phyloP scores from a whole-genome alignment of 768 basidiomycete species.

The Boletus huronensis region DNA sequence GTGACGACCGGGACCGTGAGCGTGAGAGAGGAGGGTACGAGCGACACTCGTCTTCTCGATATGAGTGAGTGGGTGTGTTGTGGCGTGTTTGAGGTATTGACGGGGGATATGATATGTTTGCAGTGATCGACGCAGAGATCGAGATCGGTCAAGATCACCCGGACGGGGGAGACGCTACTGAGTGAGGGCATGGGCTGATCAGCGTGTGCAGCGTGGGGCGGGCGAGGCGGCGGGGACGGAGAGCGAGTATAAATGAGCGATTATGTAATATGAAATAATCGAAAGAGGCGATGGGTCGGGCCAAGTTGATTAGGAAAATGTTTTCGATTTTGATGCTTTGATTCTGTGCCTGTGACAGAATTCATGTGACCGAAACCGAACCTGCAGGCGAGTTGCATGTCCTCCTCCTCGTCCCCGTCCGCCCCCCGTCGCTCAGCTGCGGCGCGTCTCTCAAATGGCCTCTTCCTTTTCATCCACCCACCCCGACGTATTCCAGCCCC shows the following conservation, averaged over 20 bases:
- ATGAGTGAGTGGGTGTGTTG: slow-evolving; percentile 55
- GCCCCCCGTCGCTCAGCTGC: neutral
- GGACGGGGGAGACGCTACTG: slow-evolving; percentile 55
- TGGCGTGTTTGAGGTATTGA: slow-evolving; percentile 16
- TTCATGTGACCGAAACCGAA: slow-evolving; percentile 24
- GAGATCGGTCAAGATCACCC: slow-evolving; percentile 73
- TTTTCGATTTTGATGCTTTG: slow-evolving; percentile 29
- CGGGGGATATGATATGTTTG: slow-evolving; percentile 10
- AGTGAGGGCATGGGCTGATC: slow-evolving; percentile 8
- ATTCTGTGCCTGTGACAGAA: slow-evolving; percentile 37
- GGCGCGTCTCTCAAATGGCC: neutral
- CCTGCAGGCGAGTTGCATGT: slow-evolving; percentile 21
- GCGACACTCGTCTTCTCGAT: slow-evolving; percentile 63
- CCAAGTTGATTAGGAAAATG: slow-evolving; percentile 24
- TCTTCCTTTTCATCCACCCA: neutral
- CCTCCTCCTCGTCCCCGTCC: slow-evolving; percentile 13
- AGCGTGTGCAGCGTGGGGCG: slow-evolving; percentile 27
- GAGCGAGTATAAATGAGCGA: neutral
- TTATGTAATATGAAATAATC: slow-evolving; percentile 24
- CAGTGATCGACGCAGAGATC: slow-evolving; percentile 68
- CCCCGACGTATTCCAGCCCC: neutral
- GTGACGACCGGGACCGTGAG: slow-evolving; percentile 67
- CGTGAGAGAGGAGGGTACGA: slow-evolving; percentile 69
- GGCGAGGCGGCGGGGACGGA: slow-evolving; percentile 19
- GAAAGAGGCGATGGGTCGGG: slow-evolving; percentile 12